A percentile compares a stretch with the other conserved stretches of the same genome.
phyloP scores from a whole-genome alignment of 257 asterid genomes.

The Nicotiana obtusifolia region DNA sequence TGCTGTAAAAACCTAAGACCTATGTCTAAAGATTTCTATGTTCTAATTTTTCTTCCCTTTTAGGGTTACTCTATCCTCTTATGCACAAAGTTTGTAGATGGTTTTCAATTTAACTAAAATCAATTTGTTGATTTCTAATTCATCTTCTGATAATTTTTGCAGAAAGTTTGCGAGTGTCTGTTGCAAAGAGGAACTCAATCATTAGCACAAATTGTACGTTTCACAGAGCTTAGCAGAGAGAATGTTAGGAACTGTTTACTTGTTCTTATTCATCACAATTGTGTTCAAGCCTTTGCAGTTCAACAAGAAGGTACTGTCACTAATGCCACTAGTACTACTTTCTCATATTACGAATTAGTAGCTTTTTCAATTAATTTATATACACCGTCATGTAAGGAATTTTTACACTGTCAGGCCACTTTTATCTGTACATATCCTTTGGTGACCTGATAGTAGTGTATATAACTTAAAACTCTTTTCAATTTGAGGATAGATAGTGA shows the following conservation, averaged over 20 bases:
- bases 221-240: slow-evolving; percentile 53
- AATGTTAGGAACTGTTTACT: slow-evolving; percentile 63
- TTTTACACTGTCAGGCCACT: not conserved
- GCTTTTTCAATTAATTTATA: too few species aligned
- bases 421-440: too few species aligned
- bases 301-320: slow-evolving; percentile 45
- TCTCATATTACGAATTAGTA: not conserved
- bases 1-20: slow-evolving; percentile 29
- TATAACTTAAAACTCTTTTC: not conserved
- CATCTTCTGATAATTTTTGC: slow-evolving; percentile 3
- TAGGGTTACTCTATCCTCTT: not conserved
- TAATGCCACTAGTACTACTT: not conserved
- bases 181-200: slow-evolving; percentile 63
- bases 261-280: slow-evolving; percentile 79
- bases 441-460: not conserved
- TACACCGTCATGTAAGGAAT: too few species aligned
- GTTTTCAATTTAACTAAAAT: not conserved
- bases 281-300: slow-evolving; percentile 66
- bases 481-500: not conserved
- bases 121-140: not conserved
- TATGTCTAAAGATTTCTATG: not conserved
- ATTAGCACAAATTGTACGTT: slow-evolving; percentile 39
- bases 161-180: slow-evolving; percentile 84
- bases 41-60: not conserved
- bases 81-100: not conserved